phyloP scores from a whole-genome alignment of 352 stramenopile species.

The Globisporangium paddicum region DNA sequence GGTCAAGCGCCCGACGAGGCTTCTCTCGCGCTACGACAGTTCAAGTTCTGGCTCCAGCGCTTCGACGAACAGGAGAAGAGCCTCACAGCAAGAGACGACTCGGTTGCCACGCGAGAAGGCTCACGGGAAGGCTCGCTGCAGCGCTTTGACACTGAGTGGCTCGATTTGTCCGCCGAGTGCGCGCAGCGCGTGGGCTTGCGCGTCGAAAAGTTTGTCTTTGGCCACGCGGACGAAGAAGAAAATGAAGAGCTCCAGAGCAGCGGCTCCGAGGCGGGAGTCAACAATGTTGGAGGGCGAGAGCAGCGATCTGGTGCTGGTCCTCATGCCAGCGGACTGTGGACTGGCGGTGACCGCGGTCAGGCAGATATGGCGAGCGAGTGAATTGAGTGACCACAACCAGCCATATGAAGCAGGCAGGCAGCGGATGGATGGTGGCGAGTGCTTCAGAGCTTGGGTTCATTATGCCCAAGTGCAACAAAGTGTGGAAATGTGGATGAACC shows the following conservation, averaged over 20 bases:
- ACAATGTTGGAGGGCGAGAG: background rate
- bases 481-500: background rate
- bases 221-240: background rate
- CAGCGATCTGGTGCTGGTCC: background rate
- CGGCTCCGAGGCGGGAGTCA: background rate
- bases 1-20: background rate
- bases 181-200: conserved; percentile 17
- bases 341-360: background rate
- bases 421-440: background rate
- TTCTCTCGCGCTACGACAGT: conserved; percentile 9
- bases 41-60: conserved; percentile 19
- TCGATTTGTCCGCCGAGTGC: conserved; percentile 22
- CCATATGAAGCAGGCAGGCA: background rate
- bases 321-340: background rate
- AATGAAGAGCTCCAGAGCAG: background rate
- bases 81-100: conserved; percentile 9
- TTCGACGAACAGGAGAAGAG: conserved; percentile 20
- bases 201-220: conserved; percentile 20
- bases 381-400: too few relatives aligned
- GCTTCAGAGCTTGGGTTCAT: background rate
- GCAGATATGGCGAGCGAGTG: background rate
- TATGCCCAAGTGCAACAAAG: conserved; percentile 6
- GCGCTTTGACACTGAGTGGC: conserved; percentile 23
- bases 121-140: conserved; percentile 9
- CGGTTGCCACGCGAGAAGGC: background rate